phyloP scores from a whole-genome alignment of 257 asterid genomes.

The Ajuga chamaepitys region DNA sequence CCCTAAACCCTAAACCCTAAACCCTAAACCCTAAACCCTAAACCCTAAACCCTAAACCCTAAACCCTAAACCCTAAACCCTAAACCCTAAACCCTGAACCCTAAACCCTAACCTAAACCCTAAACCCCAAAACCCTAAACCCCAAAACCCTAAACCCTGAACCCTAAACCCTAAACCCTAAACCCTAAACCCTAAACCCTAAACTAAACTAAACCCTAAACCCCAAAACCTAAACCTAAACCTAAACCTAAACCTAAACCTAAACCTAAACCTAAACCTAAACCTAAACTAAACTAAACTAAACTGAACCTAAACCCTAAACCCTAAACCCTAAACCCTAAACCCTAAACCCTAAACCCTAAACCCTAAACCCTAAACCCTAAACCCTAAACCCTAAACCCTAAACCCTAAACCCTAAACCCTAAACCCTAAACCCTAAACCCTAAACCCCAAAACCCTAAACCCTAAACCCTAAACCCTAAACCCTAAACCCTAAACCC shows the following conservation, averaged over 20 bases:
- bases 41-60: slow-evolving; percentile 15
- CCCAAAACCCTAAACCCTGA: slow-evolving; percentile 12
- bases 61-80: slow-evolving; percentile 23
- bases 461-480: slow-evolving; percentile 26
- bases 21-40: slow-evolving; percentile 18
- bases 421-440: slow-evolving; percentile 26
- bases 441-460: slow-evolving; percentile 23
- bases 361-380: slow-evolving; percentile 22
- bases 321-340: slow-evolving; percentile 20
- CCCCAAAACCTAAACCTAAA: not conserved
- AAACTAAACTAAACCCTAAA: not conserved
- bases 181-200: slow-evolving; percentile 15
- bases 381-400: slow-evolving; percentile 25
- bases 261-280: not conserved
- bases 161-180: slow-evolving; percentile 14
- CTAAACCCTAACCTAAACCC: slow-evolving; percentile 21
- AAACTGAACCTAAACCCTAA: slow-evolving; percentile 23
- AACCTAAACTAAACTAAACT: slow-evolving; percentile 9
- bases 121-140: not conserved
- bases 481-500: slow-evolving; percentile 17
- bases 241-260: not conserved
- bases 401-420: slow-evolving; percentile 27
- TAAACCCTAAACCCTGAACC: slow-evolving; percentile 28
- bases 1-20: slow-evolving; percentile 20
- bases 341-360: slow-evolving; percentile 24